Evolutionary conservation across 306 rosid species (phyloP).

Genomic region (Pyrus pyrifolia): DNA sequence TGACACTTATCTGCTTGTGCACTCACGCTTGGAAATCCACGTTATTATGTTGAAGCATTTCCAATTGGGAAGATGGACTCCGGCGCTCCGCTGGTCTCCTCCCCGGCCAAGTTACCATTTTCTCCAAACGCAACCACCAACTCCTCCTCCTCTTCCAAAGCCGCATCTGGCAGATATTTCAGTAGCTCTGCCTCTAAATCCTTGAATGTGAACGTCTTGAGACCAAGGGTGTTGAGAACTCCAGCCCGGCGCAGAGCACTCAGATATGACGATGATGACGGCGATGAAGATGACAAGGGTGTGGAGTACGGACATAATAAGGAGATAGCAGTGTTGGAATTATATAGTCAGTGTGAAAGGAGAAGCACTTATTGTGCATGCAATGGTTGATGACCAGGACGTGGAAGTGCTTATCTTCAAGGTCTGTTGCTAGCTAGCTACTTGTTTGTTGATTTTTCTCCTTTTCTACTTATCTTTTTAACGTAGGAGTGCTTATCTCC

Average conservation of each 20-base stretch:
- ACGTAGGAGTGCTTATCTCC: too few relatives aligned
- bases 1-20: background rate
- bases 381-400: slow-evolving; percentile 46
- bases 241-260: slow-evolving; percentile 44
- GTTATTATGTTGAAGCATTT: background rate
- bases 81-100: background rate
- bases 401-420: slow-evolving; percentile 79
- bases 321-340: slow-evolving; percentile 54
- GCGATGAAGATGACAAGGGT: slow-evolving; percentile 29
- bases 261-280: slow-evolving; percentile 31
- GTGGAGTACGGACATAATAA: slow-evolving; percentile 54
- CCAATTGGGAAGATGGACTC: background rate
- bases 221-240: slow-evolving; percentile 5
- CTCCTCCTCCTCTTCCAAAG: background rate
- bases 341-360: slow-evolving; percentile 50
- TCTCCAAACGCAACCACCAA: background rate
- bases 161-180: background rate
- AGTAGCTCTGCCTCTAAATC: background rate
- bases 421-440: slow-evolving; percentile 29
- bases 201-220: slow-evolving; percentile 4
- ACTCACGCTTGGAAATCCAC: background rate
- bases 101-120: background rate
- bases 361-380: slow-evolving; percentile 74
- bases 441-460: too few relatives aligned
- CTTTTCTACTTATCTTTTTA: too few relatives aligned